Evolutionary conservation across 768 basidiomycete species (phyloP).

Genomic region (Rhodosporidiobolus sp.): DNA sequence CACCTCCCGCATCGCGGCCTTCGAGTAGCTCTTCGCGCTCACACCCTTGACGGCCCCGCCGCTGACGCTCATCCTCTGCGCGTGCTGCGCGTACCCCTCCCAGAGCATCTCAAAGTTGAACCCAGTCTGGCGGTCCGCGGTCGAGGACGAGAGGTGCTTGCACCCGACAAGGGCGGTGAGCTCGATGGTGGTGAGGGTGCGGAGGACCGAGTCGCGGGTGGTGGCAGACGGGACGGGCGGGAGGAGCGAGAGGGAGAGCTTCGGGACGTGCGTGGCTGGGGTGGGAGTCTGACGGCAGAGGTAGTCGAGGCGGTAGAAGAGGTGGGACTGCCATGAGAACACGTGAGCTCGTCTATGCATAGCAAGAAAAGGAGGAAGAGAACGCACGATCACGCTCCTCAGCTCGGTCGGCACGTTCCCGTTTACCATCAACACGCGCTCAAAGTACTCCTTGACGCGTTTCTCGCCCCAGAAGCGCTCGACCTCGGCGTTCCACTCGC

Average conservation of each 20-base stretch:
- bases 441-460: constrained; percentile 16
- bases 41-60: constrained; percentile 1
- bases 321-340: constrained; percentile 10
- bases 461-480: constrained; percentile 20
- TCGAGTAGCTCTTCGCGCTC: constrained; percentile 2
- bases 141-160: constrained; percentile 59
- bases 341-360: constrained; percentile 40
- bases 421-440: constrained; percentile 39
- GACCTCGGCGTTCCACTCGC: constrained; percentile 51
- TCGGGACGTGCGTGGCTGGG: background rate
- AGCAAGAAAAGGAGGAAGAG: too few species aligned
- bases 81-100: constrained; percentile 53
- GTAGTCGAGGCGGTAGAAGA: constrained; percentile 19
- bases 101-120: constrained; percentile 92
- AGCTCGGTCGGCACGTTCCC: constrained; percentile 38
- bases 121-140: constrained; percentile 66
- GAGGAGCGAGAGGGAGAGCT: background rate
- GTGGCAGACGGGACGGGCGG: background rate
- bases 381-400: constrained; percentile 17
- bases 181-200: constrained; percentile 71
- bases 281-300: background rate
- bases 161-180: constrained; percentile 69
- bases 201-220: background rate
- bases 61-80: constrained; percentile 22
- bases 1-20: constrained; percentile 3